phyloP scores from a whole-genome alignment of 495 filamentous ascomycete species.

The Bacidia rubella region DNA sequence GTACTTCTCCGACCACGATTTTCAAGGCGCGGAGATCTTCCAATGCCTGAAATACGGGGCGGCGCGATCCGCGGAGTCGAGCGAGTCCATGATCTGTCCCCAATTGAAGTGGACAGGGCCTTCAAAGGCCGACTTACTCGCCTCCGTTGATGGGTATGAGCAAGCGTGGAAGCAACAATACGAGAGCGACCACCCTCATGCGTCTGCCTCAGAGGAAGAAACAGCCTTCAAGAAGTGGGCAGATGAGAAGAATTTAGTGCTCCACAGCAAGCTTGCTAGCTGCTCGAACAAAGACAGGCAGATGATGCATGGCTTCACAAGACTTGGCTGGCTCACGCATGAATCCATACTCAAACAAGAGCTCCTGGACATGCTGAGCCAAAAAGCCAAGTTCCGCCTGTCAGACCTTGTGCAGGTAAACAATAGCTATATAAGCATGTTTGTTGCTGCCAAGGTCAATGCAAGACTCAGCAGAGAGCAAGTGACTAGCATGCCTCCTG shows the following conservation, averaged over 20 bases:
- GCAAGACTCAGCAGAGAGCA: no score
- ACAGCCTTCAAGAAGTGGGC: neutral
- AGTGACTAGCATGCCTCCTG: no score
- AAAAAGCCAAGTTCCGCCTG: constrained; percentile 4
- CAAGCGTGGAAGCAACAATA: neutral
- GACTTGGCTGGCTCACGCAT: constrained; percentile 4
- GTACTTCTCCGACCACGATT: constrained; percentile 8
- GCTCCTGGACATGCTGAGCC: constrained; percentile 2
- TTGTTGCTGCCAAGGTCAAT: neutral
- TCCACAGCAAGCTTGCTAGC: constrained; percentile 1
- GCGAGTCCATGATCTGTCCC: constrained; percentile 3
- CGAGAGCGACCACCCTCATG: neutral
- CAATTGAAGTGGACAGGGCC: constrained; percentile 5
- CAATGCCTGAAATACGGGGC: constrained; percentile 3
- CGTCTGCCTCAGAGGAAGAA: neutral
- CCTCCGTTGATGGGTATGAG: neutral
- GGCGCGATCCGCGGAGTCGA: neutral
- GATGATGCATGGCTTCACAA: neutral
- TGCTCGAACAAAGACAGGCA: neutral
- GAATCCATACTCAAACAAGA: constrained; percentile 3
- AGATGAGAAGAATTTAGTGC: neutral
- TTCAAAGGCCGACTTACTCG: neutral
- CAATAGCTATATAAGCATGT: neutral
- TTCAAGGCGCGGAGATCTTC: constrained; percentile 8
- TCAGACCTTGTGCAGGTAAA: constrained; percentile 4